Percentiles rank a stretch among this genome's conserved stretches.
Conservation (phyloP, 495 filamentous ascomycete genomes). For the Trichoderma virens region DNA sequence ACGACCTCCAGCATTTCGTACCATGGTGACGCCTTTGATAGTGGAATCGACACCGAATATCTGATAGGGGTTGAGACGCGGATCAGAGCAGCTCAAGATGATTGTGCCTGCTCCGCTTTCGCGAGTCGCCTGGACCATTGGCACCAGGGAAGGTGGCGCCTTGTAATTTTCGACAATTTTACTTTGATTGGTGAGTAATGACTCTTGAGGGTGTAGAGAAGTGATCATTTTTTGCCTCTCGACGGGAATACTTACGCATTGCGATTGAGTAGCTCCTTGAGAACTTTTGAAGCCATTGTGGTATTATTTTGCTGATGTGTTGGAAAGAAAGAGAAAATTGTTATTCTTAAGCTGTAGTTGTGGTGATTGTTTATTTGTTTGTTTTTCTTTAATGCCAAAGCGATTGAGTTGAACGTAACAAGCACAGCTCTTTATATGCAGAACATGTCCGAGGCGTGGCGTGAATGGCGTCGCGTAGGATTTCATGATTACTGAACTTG, state of each 20-base stretch:
- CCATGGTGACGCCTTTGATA: slow-evolving; percentile 20
- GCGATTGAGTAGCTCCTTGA: neutral
- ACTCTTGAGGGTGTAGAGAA: neutral
- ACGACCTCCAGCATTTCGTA: slow-evolving; percentile 26
- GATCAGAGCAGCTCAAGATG: slow-evolving; percentile 23
- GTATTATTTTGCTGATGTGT: neutral
- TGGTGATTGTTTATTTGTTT: no score
- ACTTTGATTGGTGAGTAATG: neutral
- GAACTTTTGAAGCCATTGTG: neutral
- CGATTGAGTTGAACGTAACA: no score
- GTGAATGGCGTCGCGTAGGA: no score
- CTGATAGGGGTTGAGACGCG: slow-evolving; percentile 24
- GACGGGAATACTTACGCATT: neutral
- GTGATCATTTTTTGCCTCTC: neutral
- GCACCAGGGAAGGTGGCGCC: neutral
- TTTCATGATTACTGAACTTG: no score
- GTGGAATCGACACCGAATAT: slow-evolving; percentile 24
- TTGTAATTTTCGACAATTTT: neutral
- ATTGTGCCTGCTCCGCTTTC: slow-evolving; percentile 10
- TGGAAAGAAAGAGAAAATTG: no score
- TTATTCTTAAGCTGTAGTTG: no score
- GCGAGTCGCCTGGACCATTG: neutral
- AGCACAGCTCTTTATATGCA: neutral
- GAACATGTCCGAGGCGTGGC: no score
- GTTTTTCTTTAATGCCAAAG: no score